Evolutionary conservation across 1,284 basidiomycete species (phyloP), one percentile per base, ranked within the genome.

Genomic region (Ustilago loliicola): DNA sequence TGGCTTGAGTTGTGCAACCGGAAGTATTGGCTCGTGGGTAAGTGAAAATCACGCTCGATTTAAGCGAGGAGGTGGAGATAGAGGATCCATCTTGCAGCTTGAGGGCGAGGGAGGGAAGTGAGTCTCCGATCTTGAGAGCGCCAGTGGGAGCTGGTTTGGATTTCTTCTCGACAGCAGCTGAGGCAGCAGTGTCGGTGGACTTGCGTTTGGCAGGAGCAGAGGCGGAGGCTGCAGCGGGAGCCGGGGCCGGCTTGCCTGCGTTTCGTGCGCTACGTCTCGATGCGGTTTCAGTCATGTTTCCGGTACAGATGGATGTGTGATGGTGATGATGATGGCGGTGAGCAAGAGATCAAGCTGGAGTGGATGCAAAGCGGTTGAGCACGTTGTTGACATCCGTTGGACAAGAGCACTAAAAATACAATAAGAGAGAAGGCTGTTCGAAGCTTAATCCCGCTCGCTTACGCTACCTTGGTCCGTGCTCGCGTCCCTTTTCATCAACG

Each of bases 21-120:
- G 59, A 62, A 23, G 82, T 80, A 50, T 82, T 81, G 19, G 81
- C 80, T 21, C 70, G 66, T 19, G 80, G 77, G 40, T 79, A 81
- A 15, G 19, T 27, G 32, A 36, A 34, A 2, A 25, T 48, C 13
- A 27, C 60, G 56, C 57, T 59, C 34, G 23, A 27, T 50, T 25
- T 50, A 25, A 67, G 96, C 1, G 25, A 25, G 11, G 29, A 7
- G 34, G 48, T 32, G 4, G 29, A 29, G 25, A 57, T 40, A 21
- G 55, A 7, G 27, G 38, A n/a, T 10, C 59, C 64, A 47, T 63
- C 50, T 70, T 83, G 78, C 5, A 81, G 71, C 88, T 94, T 91
- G 71, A 98, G 88, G 2, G 88, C 90, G 71, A 96, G 83, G 3
- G 89, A 89, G 1, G 94, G 94, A 47, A 98, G 88, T n/a, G 87